Evolutionary conservation across 2,329 filamentous ascomycete species (phyloP).

Genomic region (Trichoderma lentiforme): DNA sequence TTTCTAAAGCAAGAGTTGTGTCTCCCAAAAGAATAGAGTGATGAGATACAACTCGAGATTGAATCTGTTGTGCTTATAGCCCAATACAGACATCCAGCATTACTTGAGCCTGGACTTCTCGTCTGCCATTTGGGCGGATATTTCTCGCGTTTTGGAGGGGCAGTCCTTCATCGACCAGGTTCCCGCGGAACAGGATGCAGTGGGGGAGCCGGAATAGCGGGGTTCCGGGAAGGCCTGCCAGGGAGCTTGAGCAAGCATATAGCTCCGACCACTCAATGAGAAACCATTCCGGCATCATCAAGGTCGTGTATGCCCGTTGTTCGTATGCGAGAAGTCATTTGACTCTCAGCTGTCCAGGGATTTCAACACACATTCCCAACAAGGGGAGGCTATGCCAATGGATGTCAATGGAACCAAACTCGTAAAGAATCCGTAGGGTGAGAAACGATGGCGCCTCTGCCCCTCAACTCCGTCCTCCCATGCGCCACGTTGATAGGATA

Average conservation of each 20-base stretch:
- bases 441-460: constrained; percentile 1
- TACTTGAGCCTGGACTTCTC: not conserved
- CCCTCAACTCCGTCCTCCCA: not conserved
- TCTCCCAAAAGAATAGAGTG: not conserved
- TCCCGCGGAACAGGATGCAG: not conserved
- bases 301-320: not conserved
- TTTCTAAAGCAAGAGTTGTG: not conserved
- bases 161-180: not conserved
- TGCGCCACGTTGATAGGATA: constrained; percentile 9
- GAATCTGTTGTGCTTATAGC: not conserved
- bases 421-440: not conserved
- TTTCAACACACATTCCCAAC: not conserved
- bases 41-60: not conserved
- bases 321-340: constrained; percentile 3
- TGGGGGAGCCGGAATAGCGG: constrained; percentile 3
- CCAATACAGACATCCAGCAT: not conserved
- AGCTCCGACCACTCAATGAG: constrained; percentile 7
- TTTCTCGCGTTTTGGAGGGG: constrained; percentile 3
- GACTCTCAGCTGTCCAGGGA: constrained; percentile 7
- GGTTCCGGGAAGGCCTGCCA: not conserved
- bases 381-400: not conserved
- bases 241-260: constrained; percentile 2
- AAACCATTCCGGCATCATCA: not conserved
- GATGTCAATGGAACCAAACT: not conserved
- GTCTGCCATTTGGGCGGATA: not conserved